A percentile compares a stretch with the other conserved stretches of the same genome.
phyloP scores from a whole-genome alignment of 176 grass and related monocot genomes.

The Carex littledalei region DNA sequence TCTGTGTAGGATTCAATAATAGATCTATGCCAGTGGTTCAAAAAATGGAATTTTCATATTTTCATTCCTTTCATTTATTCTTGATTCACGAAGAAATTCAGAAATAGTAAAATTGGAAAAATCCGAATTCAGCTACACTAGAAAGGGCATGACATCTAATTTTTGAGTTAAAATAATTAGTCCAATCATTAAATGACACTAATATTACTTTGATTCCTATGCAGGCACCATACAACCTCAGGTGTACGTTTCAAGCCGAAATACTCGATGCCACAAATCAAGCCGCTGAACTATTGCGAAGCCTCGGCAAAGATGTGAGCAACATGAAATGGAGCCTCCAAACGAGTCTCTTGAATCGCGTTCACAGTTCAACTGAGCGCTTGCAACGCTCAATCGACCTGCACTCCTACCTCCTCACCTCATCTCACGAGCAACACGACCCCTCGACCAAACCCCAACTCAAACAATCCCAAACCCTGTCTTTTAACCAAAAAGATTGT shows the following conservation, averaged over 20 bases:
- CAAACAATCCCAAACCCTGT: constrained; percentile 32
- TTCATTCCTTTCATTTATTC: not conserved
- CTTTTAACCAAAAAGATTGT: constrained; percentile 37
- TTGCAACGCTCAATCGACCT: constrained; percentile 64
- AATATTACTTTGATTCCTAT: not conserved
- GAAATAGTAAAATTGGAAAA: not conserved
- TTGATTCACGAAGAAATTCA: not conserved
- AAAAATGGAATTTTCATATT: not conserved
- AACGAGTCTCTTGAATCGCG: constrained; percentile 48
- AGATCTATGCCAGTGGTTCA: not conserved
- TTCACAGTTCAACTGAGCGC: constrained; percentile 55
- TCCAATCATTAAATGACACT: constrained; percentile 18
- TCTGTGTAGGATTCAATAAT: not conserved
- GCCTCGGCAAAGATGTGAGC: constrained; percentile 55
- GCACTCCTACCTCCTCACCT: constrained; percentile 69
- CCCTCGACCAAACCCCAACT: constrained; percentile 22
- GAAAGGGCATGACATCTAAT: not conserved
- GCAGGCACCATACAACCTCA: constrained; percentile 75
- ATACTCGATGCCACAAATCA: constrained; percentile 71
- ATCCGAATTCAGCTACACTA: not conserved
- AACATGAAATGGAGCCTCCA: constrained; percentile 72
- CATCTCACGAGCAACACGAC: constrained; percentile 26
- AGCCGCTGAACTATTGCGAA: constrained; percentile 56
- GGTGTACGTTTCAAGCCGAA: constrained; percentile 59
- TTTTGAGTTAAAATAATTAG: not conserved